Evolutionary conservation across 208 protist species (phyloP), one percentile per base, ranked within the genome.

Genomic region (Strigomonas culicis): DNA sequence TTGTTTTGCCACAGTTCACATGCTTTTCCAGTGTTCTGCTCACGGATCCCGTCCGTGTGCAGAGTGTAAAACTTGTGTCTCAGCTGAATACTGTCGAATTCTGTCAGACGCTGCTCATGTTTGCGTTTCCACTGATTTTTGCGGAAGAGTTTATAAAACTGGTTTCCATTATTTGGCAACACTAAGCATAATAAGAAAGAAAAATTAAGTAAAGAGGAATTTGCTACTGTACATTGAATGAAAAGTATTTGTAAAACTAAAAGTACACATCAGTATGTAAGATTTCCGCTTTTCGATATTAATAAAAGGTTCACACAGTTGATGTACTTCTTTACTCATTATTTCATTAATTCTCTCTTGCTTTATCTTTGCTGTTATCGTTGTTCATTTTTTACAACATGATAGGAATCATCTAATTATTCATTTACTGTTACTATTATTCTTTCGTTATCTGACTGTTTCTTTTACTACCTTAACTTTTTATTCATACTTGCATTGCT

Each of bases 61-160:
- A 83, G 94, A 98, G 39, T 99, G 95, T 93, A 84, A 82, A 41
- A n/a, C n/a, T n/a, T n/a, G n/a, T n/a, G n/a, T n/a, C n/a, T n/a
- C n/a, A n/a, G n/a, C n/a, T n/a, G n/a, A n/a, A n/a, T n/a, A n/a
- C n/a, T n/a, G n/a, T n/a, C n/a, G n/a, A n/a, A n/a, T n/a, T n/a
- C n/a, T n/a, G n/a, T n/a, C n/a, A n/a, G n/a, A 75, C 77, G 15
- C 79, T 98, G 19, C 55, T 98, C 34, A 73, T 92, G 24, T 81
- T 96, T 62, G 95, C 88, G 52, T 68, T 94, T 6, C 97, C 96
- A 1, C 92, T 98, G 30, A 82, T 99, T 50, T 85, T 98, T 59
- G 77, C 98, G 65, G 97, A 99, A 59, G 96, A 99, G 67, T 30
- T 94, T 4, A 68, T 98, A 70, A 65, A 6, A 31, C 7, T 36